Percentiles rank a stretch among this genome's conserved stretches.
These are phyloP conservation scores for Citrus cavaleriei DNA, from an alignment of 345 rosid species.

Conservation along the genomic window DNA sequence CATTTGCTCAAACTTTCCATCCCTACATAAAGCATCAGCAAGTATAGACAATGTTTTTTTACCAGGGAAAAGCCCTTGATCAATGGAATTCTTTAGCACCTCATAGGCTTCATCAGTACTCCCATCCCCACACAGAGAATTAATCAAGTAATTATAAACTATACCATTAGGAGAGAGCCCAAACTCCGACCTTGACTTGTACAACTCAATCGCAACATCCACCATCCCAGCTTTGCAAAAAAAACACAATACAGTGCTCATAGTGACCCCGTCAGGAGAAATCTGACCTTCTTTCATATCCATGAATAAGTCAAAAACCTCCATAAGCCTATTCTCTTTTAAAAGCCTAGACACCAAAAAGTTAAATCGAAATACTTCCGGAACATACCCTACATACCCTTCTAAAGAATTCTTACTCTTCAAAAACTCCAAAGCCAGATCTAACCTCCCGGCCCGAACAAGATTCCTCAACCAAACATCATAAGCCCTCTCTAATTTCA, in stretches of 20 bases:
- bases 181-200: slow-evolving; percentile 52
- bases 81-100: slow-evolving; percentile 46
- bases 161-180: slow-evolving; percentile 45
- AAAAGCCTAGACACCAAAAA: slow-evolving; percentile 50
- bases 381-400: slow-evolving; percentile 57
- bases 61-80: slow-evolving; percentile 61
- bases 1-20: slow-evolving; percentile 60
- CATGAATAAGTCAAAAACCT: slow-evolving; percentile 57
- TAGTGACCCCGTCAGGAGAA: slow-evolving; percentile 51
- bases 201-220: slow-evolving; percentile 65
- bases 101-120: slow-evolving; percentile 50
- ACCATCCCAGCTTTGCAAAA: slow-evolving; percentile 85
- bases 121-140: slow-evolving; percentile 48
- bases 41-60: slow-evolving; percentile 45
- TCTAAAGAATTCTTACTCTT: slow-evolving; percentile 41
- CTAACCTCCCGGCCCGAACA: slow-evolving; percentile 40
- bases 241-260: slow-evolving; percentile 70
- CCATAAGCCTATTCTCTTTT: slow-evolving; percentile 49
- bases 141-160: slow-evolving; percentile 67
- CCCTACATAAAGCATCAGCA: slow-evolving; percentile 59
- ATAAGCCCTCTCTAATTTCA: slow-evolving; percentile 48
- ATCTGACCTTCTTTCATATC: slow-evolving; percentile 64
- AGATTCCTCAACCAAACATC: slow-evolving; percentile 56
- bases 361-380: slow-evolving; percentile 56
- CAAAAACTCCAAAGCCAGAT: slow-evolving; percentile 53